Base-by-base conservation (phyloP, 1,284 basidiomycete genomes). In the Trametes sp. region DNA sequence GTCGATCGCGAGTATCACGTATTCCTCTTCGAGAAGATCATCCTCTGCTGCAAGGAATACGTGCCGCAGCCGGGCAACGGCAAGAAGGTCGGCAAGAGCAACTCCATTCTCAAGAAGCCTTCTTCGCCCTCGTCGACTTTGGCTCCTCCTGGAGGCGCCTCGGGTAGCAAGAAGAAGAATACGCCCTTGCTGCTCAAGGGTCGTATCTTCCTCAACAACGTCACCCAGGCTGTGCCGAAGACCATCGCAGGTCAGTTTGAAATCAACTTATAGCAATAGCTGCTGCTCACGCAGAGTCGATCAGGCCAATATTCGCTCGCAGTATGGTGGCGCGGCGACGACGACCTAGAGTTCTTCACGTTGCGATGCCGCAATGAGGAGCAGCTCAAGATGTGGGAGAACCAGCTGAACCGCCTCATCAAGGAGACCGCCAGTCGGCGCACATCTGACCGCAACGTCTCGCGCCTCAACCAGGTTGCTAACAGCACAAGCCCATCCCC, bases 21-120 rank as follows among this genome's bases (percentile, higher is more conserved):
- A 61, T 99, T 98, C 83, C 83, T 99, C 36, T 99, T 99, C 70
- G 96, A 99, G 79, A 95, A 96, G 80, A 99, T 99, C 78, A 94
- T 99, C 71, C 85, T 99, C 16, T 99, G 98, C 79, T 99, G 98
- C 84, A 99, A 99, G 77, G 98, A 90, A 77, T 87, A 86, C 7
- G 74, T 81, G 19, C 80, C 80, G 21, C 77, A 78, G 4, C 81
- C 81, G 8, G 77, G 79, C 49, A 87, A 83, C 65, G 83, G 79
- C 49, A 85, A 84, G 74, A 88, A 89, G 73, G 80, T 80, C 36
- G 80, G 82, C 66, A 94, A 93, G 80, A 93, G 83, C 71, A 89
- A 89, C 65, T 92, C 90, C 1, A 84, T 94, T 42, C 74, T 93
- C 61, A 93, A 92, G 80, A 95, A 93, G 75, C 88, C 89, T 65